Percentiles rank a stretch among this genome's conserved stretches.
These are phyloP conservation scores for Pseudonitzschia multiseries DNA, from an alignment of 108 stramenopile species.

Conservation along the genomic window DNA sequence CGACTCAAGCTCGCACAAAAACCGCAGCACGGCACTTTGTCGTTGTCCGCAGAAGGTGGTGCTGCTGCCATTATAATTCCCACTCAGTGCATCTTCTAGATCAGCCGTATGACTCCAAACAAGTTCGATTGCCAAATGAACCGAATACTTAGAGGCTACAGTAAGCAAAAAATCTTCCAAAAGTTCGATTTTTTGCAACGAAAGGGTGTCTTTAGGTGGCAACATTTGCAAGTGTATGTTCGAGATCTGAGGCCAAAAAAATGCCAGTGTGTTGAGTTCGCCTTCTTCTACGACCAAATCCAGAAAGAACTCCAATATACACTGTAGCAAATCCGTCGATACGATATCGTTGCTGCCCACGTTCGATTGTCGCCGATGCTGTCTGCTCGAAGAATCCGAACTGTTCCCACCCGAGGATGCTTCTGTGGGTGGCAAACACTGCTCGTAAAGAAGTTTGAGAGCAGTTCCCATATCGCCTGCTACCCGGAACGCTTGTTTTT, in stretches of 20 bases:
- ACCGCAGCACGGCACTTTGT: constrained; percentile 71
- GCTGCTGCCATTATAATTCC: constrained; percentile 23
- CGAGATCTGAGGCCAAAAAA: constrained; percentile 84
- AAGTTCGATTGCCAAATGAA: constrained; percentile 79
- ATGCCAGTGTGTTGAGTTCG: constrained; percentile 72
- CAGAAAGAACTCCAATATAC: constrained; percentile 83
- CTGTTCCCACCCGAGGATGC: background rate
- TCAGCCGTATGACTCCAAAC: constrained; percentile 86
- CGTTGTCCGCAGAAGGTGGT: constrained; percentile 51
- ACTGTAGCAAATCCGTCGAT: constrained; percentile 61
- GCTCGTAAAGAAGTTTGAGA: constrained; percentile 72
- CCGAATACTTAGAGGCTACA: constrained; percentile 59
- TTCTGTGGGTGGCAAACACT: constrained; percentile 47
- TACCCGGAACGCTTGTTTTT: constrained; percentile 86
- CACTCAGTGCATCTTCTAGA: constrained; percentile 61
- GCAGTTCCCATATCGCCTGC: constrained; percentile 88
- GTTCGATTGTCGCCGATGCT: background rate
- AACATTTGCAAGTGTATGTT: constrained; percentile 88
- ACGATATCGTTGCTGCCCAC: constrained; percentile 8
- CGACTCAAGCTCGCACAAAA: constrained; percentile 83
- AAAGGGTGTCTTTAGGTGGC: constrained; percentile 59
- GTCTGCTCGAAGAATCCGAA: constrained; percentile 7
- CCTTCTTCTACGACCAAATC: constrained; percentile 78
- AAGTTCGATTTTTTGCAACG: constrained; percentile 69
- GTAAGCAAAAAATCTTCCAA: constrained; percentile 88